phyloP scores from a whole-genome alignment of 192 early-diverging fungal genomes.

The Coemansia sp. region DNA sequence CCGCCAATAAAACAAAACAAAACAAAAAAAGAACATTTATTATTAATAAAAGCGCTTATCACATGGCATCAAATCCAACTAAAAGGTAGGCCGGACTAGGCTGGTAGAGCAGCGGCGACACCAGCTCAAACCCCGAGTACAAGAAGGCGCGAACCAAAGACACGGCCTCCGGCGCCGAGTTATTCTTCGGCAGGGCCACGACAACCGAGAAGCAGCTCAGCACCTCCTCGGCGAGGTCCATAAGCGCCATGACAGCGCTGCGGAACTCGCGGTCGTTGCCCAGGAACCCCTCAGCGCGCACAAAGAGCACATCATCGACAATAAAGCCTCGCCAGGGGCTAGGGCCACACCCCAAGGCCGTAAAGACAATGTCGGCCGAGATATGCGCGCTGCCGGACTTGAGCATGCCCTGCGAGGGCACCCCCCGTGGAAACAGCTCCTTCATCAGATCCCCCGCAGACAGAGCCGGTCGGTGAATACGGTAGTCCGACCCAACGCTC shows the following conservation, averaged over 20 bases:
- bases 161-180: constrained; percentile 16
- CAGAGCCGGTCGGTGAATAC: constrained; percentile 3
- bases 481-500: neutral
- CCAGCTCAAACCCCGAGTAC: constrained; percentile 65
- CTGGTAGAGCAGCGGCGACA: constrained; percentile 58
- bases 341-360: constrained; percentile 7
- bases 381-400: constrained; percentile 25
- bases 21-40: constrained; percentile 9
- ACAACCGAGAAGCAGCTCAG: constrained; percentile 36
- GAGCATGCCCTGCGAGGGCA: constrained; percentile 45
- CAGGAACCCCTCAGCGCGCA: constrained; percentile 25
- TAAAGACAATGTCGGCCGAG: constrained; percentile 23
- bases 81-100: constrained; percentile 56
- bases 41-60: neutral
- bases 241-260: constrained; percentile 41
- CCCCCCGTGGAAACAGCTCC: constrained; percentile 44
- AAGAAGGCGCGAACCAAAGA: constrained; percentile 60
- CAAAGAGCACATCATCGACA: constrained; percentile 35
- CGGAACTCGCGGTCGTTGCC: constrained; percentile 42
- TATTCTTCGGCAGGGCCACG: constrained; percentile 35
- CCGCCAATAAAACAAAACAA: neutral
- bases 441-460: constrained; percentile 25
- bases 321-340: constrained; percentile 46
- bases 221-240: constrained; percentile 55
- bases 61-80: constrained; percentile 61